A percentile compares a stretch with the other conserved stretches of the same genome.
These are phyloP conservation scores for Amanita phalloides DNA, from an alignment of 768 basidiomycete species.

Conservation along the genomic window DNA sequence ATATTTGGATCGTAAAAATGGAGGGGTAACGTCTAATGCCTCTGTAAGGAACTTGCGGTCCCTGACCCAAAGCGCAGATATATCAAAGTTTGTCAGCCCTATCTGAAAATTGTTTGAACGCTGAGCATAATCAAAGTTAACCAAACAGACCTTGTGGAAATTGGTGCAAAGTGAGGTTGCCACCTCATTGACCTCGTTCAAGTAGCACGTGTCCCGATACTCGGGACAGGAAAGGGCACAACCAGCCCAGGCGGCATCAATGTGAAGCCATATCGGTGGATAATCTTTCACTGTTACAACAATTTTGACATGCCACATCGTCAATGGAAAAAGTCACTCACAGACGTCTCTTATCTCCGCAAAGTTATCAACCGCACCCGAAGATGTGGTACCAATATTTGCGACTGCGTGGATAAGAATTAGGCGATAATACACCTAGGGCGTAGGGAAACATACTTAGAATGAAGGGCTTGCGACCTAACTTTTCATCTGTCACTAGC, in stretches of 20 bases:
- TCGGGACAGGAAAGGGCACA: conserved; percentile 76
- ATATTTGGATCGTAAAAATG: conserved; percentile 68
- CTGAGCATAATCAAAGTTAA: background rate
- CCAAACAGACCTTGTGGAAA: conserved; percentile 65
- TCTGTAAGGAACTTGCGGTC: conserved; percentile 62
- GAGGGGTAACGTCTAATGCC: conserved; percentile 81
- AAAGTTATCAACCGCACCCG: conserved; percentile 77
- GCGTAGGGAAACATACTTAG: conserved; percentile 42
- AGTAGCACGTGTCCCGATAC: conserved; percentile 44
- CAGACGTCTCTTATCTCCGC: conserved; percentile 64
- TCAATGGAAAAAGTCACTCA: conserved; percentile 19
- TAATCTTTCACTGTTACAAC: conserved; percentile 37
- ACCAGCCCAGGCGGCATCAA: conserved; percentile 92
- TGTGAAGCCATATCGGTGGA: conserved; percentile 72
- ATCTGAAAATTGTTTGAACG: conserved; percentile 34
- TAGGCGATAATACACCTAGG: background rate
- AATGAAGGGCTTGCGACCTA: conserved; percentile 69
- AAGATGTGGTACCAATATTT: conserved; percentile 87
- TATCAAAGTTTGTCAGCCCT: conserved; percentile 87
- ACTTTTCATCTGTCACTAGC: conserved; percentile 50
- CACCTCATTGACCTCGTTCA: conserved; percentile 65
- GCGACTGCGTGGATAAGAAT: conserved; percentile 40
- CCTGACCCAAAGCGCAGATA: conserved; percentile 71
- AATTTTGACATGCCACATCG: background rate
- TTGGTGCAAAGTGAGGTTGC: conserved; percentile 82